A percentile compares a stretch with the other conserved stretches of the same genome.
phyloP scores from a whole-genome alignment of 352 stramenopile species.

The Nothophytophthora sp. region DNA sequence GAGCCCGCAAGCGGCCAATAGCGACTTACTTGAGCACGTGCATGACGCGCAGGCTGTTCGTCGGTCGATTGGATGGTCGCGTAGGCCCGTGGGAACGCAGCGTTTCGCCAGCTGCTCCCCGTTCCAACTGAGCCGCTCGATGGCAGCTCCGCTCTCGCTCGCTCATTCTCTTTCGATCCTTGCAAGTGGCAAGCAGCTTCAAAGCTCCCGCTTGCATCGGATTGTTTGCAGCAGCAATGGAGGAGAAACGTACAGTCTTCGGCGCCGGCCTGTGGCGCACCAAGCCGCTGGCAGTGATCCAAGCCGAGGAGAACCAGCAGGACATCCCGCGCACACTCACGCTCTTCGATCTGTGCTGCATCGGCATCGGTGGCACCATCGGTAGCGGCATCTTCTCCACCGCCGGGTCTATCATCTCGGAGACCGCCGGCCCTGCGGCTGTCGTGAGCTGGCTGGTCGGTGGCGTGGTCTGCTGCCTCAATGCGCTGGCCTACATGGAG shows the following conservation, averaged over 20 bases:
- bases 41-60: slow-evolving; percentile 12
- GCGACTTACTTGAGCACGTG: slow-evolving; percentile 4
- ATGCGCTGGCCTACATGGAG: slow-evolving; percentile 88
- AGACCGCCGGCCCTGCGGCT: slow-evolving; percentile 70
- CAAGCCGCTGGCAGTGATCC: slow-evolving; percentile 59
- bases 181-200: slow-evolving; percentile 7
- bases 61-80: slow-evolving; percentile 17
- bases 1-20: too few species aligned
- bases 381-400: slow-evolving; percentile 89
- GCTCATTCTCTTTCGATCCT: slow-evolving; percentile 16
- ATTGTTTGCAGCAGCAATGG: slow-evolving; percentile 13
- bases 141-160: neutral
- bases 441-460: slow-evolving; percentile 74
- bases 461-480: slow-evolving; percentile 72
- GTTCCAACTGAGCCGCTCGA: slow-evolving; percentile 11
- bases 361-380: slow-evolving; percentile 91
- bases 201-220: too few species aligned
- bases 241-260: slow-evolving; percentile 8
- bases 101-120: slow-evolving; percentile 22
- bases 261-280: slow-evolving; percentile 36
- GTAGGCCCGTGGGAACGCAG: slow-evolving; percentile 2
- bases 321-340: slow-evolving; percentile 53
- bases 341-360: slow-evolving; percentile 83
- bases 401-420: slow-evolving; percentile 60
- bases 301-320: slow-evolving; percentile 49